These are phyloP conservation scores for Phanerodontia chrysosporium DNA, from an alignment of 768 basidiomycete genomes.

Conservation along the genomic window DNA sequence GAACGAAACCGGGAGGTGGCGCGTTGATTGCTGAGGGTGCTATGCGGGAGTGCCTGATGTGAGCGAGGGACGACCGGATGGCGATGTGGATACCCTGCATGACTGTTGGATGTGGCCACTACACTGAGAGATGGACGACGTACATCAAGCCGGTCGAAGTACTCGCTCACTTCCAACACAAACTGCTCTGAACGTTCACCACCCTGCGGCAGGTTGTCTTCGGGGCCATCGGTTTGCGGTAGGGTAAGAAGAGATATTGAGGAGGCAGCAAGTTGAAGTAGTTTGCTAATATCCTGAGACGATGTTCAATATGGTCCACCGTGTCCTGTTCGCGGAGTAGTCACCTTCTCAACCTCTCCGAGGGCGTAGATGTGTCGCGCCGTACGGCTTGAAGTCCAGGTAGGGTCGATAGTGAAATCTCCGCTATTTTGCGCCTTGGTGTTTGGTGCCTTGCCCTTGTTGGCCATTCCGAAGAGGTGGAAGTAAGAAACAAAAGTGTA, in stretches of 20 bases:
- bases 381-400: slow-evolving; percentile 78
- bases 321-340: slow-evolving; percentile 2
- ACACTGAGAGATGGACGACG: slow-evolving; percentile 16
- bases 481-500: too few relatives aligned
- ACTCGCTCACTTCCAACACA: slow-evolving; percentile 79
- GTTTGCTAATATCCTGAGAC: slow-evolving; percentile 72
- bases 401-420: slow-evolving; percentile 56
- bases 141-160: slow-evolving; percentile 80
- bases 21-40: slow-evolving; percentile 87
- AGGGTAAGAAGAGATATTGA: slow-evolving; percentile 75
- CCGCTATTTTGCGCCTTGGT: neutral
- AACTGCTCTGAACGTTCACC: slow-evolving; percentile 85
- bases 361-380: slow-evolving; percentile 79
- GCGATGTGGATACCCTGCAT: slow-evolving; percentile 70
- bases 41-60: slow-evolving; percentile 77
- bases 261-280: slow-evolving; percentile 71
- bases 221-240: slow-evolving; percentile 74
- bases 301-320: neutral
- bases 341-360: slow-evolving; percentile 75
- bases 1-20: slow-evolving; percentile 66
- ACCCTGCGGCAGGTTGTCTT: slow-evolving; percentile 68
- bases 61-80: slow-evolving; percentile 75
- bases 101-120: neutral
- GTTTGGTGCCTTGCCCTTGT: too few relatives aligned
- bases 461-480: too few relatives aligned